phyloP scores from a whole-genome alignment of 768 basidiomycete genomes.

The Lactifluus rugatus region DNA sequence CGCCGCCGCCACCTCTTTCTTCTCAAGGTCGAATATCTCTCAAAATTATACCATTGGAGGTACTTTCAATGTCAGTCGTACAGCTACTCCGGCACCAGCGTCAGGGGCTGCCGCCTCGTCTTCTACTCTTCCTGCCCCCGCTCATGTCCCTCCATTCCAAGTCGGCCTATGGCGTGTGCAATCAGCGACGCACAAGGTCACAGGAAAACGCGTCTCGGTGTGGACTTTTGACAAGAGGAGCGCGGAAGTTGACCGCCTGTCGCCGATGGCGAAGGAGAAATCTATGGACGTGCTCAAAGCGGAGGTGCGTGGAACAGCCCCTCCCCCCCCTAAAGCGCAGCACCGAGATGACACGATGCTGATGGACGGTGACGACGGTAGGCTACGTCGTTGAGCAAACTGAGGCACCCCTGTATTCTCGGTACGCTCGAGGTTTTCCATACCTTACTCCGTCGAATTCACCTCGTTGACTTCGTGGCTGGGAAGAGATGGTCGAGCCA shows the following conservation, averaged over 20 bases:
- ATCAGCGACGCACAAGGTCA: constrained; percentile 79
- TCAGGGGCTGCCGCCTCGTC: constrained; percentile 28
- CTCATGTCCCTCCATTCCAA: constrained; percentile 43
- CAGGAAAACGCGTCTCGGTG: constrained; percentile 80
- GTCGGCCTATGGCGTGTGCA: constrained; percentile 89
- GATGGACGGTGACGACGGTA: constrained; percentile 25
- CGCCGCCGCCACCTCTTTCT: constrained; percentile 77
- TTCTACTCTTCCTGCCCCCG: constrained; percentile 30
- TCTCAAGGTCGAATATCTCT: constrained; percentile 69
- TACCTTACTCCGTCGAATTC: constrained; percentile 5
- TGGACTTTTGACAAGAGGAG: constrained; percentile 86
- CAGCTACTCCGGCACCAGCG: constrained; percentile 31
- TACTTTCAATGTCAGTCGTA: constrained; percentile 24
- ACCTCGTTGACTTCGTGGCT: constrained; percentile 4
- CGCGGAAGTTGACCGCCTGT: constrained; percentile 62
- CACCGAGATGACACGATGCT: not conserved
- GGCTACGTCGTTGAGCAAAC: constrained; percentile 74
- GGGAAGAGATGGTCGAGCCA: constrained; percentile 91
- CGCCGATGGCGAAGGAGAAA: constrained; percentile 55
- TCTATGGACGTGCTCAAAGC: constrained; percentile 79
- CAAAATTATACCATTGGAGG: constrained; percentile 65
- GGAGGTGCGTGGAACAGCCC: constrained; percentile 48
- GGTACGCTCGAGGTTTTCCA: constrained; percentile 35
- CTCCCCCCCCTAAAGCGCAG: too few relatives aligned
- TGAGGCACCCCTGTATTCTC: constrained; percentile 90